Evolutionary conservation across 371 early-diverging fungal genomes (phyloP), one percentile per base, ranked within the genome.

Genomic region (Capillidium rhysosporum): DNA sequence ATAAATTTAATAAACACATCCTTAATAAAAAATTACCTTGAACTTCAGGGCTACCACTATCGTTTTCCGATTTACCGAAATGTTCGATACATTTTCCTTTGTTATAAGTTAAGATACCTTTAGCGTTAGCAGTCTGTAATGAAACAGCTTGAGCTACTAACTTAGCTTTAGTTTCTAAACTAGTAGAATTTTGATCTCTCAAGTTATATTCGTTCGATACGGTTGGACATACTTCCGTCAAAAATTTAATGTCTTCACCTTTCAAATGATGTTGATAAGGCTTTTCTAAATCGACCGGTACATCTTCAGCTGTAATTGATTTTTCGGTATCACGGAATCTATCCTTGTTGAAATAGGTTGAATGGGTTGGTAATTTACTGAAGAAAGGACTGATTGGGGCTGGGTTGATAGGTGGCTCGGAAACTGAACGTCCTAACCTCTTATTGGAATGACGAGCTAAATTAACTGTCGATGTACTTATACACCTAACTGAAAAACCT

Each of bases 11-110:
- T 3, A 52, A n/a, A 12, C 0, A n/a, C 14, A 52, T 1, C 1
- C 2, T 20, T 34, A 25, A 20, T 46, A 5, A 26, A 4, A 41
- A 48, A 59, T 51, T 72, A 88, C 88, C 87, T 77, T 95, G 93
- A 24, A 91, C 96, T 67, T 89, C 91, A 14, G 92, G 76, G 57
- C 86, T 87, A 20, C 93, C 96, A 3, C 92, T 88, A 65, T 95
- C 94, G 14, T 75, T 76, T 39, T 77, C 77, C 38, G 66, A 68
- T 56, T 80, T 66, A 40, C 81, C 81, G 69, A 92, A 92, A 62
- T 81, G 66, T 48, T 83, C 80, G 24, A 89, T 67, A 3, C 85
- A 79, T 51, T 76, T 67, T 57, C 69, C 68, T 34, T 78, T 66
- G 63, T 95, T 95, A 70, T 77, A 86, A 46, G 80, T 67, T 54